These are phyloP conservation scores for Apophysomyces variabilis DNA, from an alignment of 371 early-diverging fungal species.

Conservation along the genomic window DNA sequence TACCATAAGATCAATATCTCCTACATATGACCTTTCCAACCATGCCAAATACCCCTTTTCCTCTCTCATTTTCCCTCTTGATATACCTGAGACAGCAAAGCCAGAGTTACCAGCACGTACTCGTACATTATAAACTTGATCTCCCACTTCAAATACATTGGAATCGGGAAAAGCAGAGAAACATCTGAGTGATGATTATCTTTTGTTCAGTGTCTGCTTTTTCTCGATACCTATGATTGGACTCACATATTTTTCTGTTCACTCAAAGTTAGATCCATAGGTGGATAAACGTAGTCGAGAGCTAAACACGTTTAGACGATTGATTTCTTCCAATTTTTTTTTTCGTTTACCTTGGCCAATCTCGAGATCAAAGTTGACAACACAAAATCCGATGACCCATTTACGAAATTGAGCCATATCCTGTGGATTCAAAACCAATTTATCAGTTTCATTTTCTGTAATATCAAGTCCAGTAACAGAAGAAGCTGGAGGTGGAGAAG, in stretches of 20 bases:
- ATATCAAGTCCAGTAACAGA: slow-evolving; percentile 31
- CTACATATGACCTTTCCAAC: background rate
- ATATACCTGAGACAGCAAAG: slow-evolving; percentile 63
- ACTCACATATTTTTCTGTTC: slow-evolving; percentile 86
- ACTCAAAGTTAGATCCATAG: slow-evolving; percentile 69
- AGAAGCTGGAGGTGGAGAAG: background rate
- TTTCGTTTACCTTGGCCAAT: slow-evolving; percentile 77
- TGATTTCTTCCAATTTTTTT: slow-evolving; percentile 6
- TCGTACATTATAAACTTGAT: slow-evolving; percentile 89
- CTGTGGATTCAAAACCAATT: slow-evolving; percentile 37
- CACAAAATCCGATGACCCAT: slow-evolving; percentile 89
- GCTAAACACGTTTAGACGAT: slow-evolving; percentile 47
- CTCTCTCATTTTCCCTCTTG: background rate
- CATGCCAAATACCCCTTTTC: background rate
- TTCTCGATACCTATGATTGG: background rate
- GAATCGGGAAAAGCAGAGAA: slow-evolving; percentile 98
- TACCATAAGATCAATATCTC: slow-evolving; percentile 22
- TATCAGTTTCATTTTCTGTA: slow-evolving; percentile 33
- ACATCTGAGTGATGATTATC: slow-evolving; percentile 51
- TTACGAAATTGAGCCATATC: slow-evolving; percentile 65
- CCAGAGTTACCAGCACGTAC: slow-evolving; percentile 71
- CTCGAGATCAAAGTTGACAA: slow-evolving; percentile 95
- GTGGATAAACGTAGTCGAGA: slow-evolving; percentile 86
- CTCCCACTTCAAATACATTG: slow-evolving; percentile 89
- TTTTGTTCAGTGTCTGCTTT: background rate